phyloP scores from a whole-genome alignment of 495 filamentous ascomycete species.

The Acidomyces sp. region DNA sequence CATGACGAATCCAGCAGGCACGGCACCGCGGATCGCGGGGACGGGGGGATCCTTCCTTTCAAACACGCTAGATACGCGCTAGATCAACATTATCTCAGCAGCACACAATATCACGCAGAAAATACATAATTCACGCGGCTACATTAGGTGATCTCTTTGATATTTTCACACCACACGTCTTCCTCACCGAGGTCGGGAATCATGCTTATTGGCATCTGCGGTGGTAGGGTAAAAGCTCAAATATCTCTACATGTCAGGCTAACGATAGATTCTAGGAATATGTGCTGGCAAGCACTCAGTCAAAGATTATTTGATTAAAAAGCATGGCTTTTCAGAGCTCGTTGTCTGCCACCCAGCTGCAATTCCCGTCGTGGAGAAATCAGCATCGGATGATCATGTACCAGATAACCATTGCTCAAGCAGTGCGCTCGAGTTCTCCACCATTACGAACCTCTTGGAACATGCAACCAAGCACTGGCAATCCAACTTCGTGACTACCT shows the following conservation, averaged over 20 bases:
- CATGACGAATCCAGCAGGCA: too few relatives aligned
- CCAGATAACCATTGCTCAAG: too few relatives aligned
- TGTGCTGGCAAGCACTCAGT: conserved; percentile 83
- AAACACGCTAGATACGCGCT: too few relatives aligned
- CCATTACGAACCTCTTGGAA: conserved; percentile 53
- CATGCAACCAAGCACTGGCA: conserved; percentile 78
- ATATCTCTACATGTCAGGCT: conserved; percentile 16
- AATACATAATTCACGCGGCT: too few relatives aligned
- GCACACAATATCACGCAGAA: too few relatives aligned
- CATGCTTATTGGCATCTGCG: conserved; percentile 92
- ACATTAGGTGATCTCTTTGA: too few relatives aligned
- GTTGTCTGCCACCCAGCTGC: conserved; percentile 27
- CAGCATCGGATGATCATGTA: conserved; percentile 22
- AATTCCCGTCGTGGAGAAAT: conserved; percentile 20
- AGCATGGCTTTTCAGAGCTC: conserved; percentile 60
- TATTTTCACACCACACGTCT: too few relatives aligned
- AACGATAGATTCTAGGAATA: conserved; percentile 44
- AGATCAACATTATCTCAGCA: too few relatives aligned
- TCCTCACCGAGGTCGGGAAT: too few relatives aligned
- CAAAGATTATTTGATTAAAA: conserved; percentile 63
- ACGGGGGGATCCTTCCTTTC: too few relatives aligned
- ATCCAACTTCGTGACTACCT: conserved; percentile 68
- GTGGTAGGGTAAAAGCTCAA: conserved; percentile 44
- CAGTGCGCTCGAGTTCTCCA: conserved; percentile 37
- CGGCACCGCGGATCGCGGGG: too few relatives aligned